Evolutionary conservation across 345 rosid species (phyloP).

Genomic region (Gossypium rotundifolium): DNA sequence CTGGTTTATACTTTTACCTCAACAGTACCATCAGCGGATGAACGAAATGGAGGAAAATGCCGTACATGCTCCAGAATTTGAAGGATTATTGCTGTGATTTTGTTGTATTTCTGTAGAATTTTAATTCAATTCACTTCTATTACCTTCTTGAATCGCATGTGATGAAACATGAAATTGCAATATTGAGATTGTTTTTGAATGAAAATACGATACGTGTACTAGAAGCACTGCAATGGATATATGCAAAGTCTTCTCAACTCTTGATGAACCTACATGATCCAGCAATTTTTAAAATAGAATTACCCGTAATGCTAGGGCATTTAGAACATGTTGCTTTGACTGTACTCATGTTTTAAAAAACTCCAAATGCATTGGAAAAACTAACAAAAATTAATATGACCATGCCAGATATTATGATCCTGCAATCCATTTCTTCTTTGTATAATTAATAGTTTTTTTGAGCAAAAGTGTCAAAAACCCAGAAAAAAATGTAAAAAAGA

Average conservation of each 20-base stretch:
- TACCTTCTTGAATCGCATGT: background rate
- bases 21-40: constrained; percentile 33
- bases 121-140: background rate
- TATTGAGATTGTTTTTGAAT: background rate
- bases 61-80: constrained; percentile 1
- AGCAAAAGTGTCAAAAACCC: too few relatives aligned
- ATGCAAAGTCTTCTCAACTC: background rate
- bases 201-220: background rate
- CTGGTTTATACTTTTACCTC: constrained; percentile 73
- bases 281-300: background rate
- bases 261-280: background rate
- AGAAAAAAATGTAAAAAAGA: too few relatives aligned
- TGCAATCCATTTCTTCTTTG: too few relatives aligned
- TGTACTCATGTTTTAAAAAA: background rate
- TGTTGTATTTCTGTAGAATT: constrained; percentile 6
- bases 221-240: background rate
- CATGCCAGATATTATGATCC: too few relatives aligned
- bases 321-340: background rate
- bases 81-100: constrained; percentile 12
- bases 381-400: background rate
- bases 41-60: background rate
- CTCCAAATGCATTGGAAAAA: background rate
- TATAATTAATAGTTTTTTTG: too few relatives aligned
- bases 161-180: background rate
- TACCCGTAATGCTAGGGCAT: background rate